Conservation (phyloP, 2,329 filamentous ascomycete genomes). For the Botrytis medusae region DNA sequence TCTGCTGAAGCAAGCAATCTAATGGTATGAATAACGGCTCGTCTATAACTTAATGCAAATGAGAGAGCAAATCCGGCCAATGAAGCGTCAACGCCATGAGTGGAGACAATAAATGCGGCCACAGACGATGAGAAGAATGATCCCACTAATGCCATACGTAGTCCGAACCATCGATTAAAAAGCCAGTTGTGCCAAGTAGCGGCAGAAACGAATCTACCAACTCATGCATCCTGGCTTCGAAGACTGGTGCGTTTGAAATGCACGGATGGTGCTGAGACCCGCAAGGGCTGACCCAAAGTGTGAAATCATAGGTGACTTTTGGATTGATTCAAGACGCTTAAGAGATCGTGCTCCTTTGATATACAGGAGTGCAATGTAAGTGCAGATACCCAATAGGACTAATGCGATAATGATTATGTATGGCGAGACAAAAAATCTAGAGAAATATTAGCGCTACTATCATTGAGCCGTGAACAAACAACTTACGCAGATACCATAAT, state of each 20-base stretch:
- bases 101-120: slow-evolving; percentile 60
- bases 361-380: slow-evolving; percentile 55
- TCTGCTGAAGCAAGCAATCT: slow-evolving; percentile 67
- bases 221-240: slow-evolving; percentile 65
- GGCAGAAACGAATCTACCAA: slow-evolving; percentile 65
- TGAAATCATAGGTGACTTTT: slow-evolving; percentile 72
- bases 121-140: slow-evolving; percentile 65
- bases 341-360: slow-evolving; percentile 67
- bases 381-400: slow-evolving; percentile 25
- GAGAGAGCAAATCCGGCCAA: slow-evolving; percentile 73
- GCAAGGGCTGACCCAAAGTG: slow-evolving; percentile 65
- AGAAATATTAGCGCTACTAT: slow-evolving; percentile 7
- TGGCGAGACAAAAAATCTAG: slow-evolving; percentile 57
- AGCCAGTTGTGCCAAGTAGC: slow-evolving; percentile 66
- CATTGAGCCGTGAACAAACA: background rate
- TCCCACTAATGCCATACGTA: slow-evolving; percentile 69
- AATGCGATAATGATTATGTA: slow-evolving; percentile 61
- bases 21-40: slow-evolving; percentile 61
- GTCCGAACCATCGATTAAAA: slow-evolving; percentile 69
- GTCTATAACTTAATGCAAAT: slow-evolving; percentile 68
- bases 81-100: slow-evolving; percentile 61
- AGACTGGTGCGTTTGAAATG: slow-evolving; percentile 67
- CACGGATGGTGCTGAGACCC: slow-evolving; percentile 71
- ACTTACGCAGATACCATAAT: slow-evolving; percentile 58
- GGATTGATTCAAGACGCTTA: slow-evolving; percentile 72